These are phyloP conservation scores for Tetrahymena thermophila DNA, from an alignment of 73 alveolate species.

Conservation along the genomic window DNA sequence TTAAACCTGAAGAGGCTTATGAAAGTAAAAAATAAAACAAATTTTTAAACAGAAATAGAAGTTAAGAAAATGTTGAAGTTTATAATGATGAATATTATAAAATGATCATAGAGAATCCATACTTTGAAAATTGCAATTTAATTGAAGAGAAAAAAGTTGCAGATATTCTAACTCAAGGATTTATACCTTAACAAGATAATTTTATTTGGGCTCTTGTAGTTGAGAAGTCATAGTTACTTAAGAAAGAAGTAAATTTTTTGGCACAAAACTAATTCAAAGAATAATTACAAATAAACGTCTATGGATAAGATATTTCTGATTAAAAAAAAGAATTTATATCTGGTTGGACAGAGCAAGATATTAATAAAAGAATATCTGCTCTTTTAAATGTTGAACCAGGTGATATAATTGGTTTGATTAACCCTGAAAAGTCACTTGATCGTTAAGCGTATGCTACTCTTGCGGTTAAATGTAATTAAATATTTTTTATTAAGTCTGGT, in stretches of 20 bases:
- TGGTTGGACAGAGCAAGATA: background rate
- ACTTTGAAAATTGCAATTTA: background rate
- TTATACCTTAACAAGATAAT: too few species aligned
- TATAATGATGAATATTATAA: background rate
- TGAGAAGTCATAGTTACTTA: background rate
- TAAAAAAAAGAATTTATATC: background rate
- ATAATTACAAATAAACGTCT: background rate
- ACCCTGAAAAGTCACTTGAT: background rate
- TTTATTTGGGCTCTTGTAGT: background rate
- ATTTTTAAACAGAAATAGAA: too few species aligned
- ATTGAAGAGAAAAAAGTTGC: background rate
- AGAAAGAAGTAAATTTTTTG: background rate
- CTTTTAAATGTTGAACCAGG: background rate
- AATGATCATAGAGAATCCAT: background rate
- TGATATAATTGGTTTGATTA: background rate
- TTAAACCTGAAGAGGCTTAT: background rate
- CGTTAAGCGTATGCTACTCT: background rate
- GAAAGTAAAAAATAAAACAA: background rate
- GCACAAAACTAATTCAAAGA: background rate
- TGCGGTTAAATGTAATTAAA: background rate
- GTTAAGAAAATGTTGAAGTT: background rate
- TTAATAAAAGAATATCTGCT: background rate
- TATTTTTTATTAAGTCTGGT: background rate
- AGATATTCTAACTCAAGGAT: background rate
- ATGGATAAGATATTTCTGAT: background rate